These are phyloP conservation scores for Gentiana macrophylla DNA, from an alignment of 257 asterid species.

Conservation along the genomic window DNA sequence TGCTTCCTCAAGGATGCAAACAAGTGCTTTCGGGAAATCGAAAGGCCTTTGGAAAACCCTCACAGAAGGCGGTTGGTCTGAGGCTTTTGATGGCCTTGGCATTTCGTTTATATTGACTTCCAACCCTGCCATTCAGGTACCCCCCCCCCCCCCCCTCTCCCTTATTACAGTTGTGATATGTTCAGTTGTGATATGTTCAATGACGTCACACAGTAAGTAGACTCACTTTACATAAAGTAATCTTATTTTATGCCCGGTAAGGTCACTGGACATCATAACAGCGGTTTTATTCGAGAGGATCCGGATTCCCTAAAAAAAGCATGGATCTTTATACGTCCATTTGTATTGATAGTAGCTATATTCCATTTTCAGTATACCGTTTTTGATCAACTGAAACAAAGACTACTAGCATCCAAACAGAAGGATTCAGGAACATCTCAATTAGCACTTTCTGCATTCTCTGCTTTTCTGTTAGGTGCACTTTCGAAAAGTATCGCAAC, in stretches of 20 bases:
- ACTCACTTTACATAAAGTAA: too few relatives aligned
- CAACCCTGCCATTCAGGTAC: constrained; percentile 45
- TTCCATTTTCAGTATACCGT: constrained; percentile 30
- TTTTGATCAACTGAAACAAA: constrained; percentile 37
- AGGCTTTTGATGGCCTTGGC: constrained; percentile 43
- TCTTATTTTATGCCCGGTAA: too few relatives aligned
- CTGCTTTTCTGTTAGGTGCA: constrained; percentile 37
- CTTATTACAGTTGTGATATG: too few relatives aligned
- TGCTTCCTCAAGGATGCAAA: constrained; percentile 43
- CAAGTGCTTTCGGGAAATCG: constrained; percentile 40
- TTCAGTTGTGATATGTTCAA: too few relatives aligned
- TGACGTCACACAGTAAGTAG: too few relatives aligned
- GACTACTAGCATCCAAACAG: constrained; percentile 18
- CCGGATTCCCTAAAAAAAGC: too few relatives aligned
- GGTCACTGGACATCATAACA: too few relatives aligned
- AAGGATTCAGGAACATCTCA: constrained; percentile 14
- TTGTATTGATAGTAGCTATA: constrained; percentile 6
- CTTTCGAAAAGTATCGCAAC: constrained; percentile 40
- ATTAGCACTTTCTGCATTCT: constrained; percentile 29
- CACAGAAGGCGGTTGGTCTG: constrained; percentile 35
- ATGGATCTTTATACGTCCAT: too few relatives aligned
- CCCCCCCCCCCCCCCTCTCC: too few relatives aligned
- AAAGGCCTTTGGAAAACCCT: constrained; percentile 29
- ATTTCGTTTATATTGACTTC: constrained; percentile 36
- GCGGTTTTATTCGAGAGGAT: too few relatives aligned